A percentile compares a stretch with the other conserved stretches of the same genome.
These are phyloP conservation scores for Talaromyces marneffei DNA, from an alignment of 2,329 filamentous ascomycete species.

Conservation along the genomic window DNA sequence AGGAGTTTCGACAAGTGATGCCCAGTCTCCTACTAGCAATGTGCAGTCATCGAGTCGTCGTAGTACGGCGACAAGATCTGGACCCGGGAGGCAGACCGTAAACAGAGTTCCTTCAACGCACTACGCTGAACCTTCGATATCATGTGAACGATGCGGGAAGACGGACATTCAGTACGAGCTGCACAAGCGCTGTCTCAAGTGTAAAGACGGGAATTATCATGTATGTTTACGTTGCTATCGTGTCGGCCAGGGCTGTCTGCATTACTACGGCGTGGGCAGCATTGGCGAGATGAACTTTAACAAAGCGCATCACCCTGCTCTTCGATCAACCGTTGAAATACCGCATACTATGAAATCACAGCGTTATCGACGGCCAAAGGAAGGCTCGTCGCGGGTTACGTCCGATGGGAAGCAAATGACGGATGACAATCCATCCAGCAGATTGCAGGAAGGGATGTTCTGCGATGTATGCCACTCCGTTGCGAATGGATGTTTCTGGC, in stretches of 20 bases:
- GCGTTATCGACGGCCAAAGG: slow-evolving; percentile 29
- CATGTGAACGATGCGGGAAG: slow-evolving; percentile 65
- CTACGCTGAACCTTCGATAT: slow-evolving; percentile 65
- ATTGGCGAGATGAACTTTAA: slow-evolving; percentile 65
- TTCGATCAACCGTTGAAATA: slow-evolving; percentile 39
- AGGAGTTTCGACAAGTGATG: neutral
- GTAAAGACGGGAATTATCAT: slow-evolving; percentile 66
- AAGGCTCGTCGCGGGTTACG: slow-evolving; percentile 23
- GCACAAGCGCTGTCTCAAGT: slow-evolving; percentile 74
- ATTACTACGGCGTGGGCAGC: slow-evolving; percentile 85
- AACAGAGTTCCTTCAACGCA: slow-evolving; percentile 28
- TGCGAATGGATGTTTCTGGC: slow-evolving; percentile 83
- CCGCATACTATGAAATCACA: slow-evolving; percentile 48
- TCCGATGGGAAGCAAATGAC: slow-evolving; percentile 49
- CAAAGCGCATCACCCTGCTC: slow-evolving; percentile 32
- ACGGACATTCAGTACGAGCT: slow-evolving; percentile 75
- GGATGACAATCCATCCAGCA: slow-evolving; percentile 59
- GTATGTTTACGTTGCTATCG: slow-evolving; percentile 79
- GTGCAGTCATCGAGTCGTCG: slow-evolving; percentile 17
- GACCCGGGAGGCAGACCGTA: slow-evolving; percentile 27
- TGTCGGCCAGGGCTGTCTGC: slow-evolving; percentile 65
- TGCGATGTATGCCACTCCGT: slow-evolving; percentile 69
- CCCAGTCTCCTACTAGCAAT: slow-evolving; percentile 8
- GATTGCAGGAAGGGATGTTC: slow-evolving; percentile 75
- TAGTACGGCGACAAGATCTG: slow-evolving; percentile 26